Evolutionary conservation across 805 yeast species (phyloP), one percentile per base, ranked within the genome.

Genomic region (Candida arabinofermentans): DNA sequence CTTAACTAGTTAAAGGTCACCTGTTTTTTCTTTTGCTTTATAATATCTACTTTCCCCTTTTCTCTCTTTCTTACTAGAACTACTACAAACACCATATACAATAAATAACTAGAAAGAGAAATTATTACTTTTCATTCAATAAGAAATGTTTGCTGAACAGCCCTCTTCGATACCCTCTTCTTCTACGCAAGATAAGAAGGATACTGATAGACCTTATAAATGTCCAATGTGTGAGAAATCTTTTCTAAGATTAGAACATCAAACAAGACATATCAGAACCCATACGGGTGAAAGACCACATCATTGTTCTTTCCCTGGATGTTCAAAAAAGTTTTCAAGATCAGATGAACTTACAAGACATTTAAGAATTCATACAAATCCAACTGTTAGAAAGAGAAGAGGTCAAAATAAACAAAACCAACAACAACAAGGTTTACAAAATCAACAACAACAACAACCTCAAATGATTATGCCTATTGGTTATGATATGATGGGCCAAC

Each of bases 261-360:
- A 82, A 56, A 82, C 89, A 8, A 71, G 91, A 54, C 91, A 83
- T 54, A 81, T 83, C 44, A 67, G 90, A 54, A 83, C 89, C 10
- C 91, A 83, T 55, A 83, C 91, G 0, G 91, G 91, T 21, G 90
- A 84, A 55, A 83, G 81, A 57, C 91, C 91, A 3, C 89, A 83
- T 59, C 74, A 73, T n/a, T 83, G 90, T 62, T 73, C 79, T 22
- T 83, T 72, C 50, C 83, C 84, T 0, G 85, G 85, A 0, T 83
- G 91, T 59, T 66, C 71, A 42, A 83, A 83, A 63, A 69, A 74
- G 45, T 83, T 83, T 54, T 74, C 83, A 36, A 66, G 91, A 42
- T 76, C 83, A 24, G 91, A 83, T 59, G 91, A 83, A 57, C 65
- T 83, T 39, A 83, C 88, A 12, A 71, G 91, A 57, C 91, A 83